Percentiles rank a stretch among this genome's conserved stretches.
phyloP scores from a whole-genome alignment of 2,329 filamentous ascomycete genomes.

The Cercospora sp. region DNA sequence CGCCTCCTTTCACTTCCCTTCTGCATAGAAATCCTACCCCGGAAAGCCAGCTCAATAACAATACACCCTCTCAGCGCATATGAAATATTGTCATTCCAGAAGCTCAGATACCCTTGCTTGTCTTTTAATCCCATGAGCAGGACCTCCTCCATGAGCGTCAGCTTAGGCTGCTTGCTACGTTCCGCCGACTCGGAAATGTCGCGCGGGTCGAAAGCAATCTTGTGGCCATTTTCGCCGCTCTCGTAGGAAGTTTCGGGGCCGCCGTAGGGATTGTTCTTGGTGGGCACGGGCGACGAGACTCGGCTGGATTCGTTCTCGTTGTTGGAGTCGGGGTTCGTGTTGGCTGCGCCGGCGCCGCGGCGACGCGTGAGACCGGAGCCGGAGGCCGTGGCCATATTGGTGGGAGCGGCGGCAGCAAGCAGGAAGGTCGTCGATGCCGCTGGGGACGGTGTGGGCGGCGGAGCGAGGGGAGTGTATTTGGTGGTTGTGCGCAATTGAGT shows the following conservation, averaged over 20 bases:
- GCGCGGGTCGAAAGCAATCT: conserved; percentile 95
- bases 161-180: conserved; percentile 94
- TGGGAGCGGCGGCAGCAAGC: conserved; percentile 4
- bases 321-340: conserved; percentile 58
- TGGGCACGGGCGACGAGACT: conserved; percentile 65
- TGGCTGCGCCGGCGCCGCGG: conserved; percentile 63
- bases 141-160: conserved; percentile 98
- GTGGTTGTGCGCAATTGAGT: conserved; percentile 15
- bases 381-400: conserved; percentile 64
- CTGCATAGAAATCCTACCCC: conserved; percentile 96
- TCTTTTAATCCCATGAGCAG: conserved; percentile 94
- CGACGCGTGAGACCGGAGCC: conserved; percentile 73
- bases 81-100: conserved; percentile 99
- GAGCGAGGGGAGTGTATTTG: background rate
- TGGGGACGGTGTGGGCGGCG: conserved; percentile 1
- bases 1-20: conserved; percentile 89
- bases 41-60: conserved; percentile 93
- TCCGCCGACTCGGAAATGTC: conserved; percentile 97
- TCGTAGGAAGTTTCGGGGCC: conserved; percentile 81
- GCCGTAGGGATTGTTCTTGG: conserved; percentile 59
- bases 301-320: conserved; percentile 65
- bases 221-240: conserved; percentile 86
- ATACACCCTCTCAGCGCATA: conserved; percentile 97
- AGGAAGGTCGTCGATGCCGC: background rate
- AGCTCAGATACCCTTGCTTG: conserved; percentile 98